A percentile compares a stretch with the other conserved stretches of the same genome.
phyloP scores from a whole-genome alignment of 2,329 filamentous ascomycete genomes.

The Stenocarpella maydis region DNA sequence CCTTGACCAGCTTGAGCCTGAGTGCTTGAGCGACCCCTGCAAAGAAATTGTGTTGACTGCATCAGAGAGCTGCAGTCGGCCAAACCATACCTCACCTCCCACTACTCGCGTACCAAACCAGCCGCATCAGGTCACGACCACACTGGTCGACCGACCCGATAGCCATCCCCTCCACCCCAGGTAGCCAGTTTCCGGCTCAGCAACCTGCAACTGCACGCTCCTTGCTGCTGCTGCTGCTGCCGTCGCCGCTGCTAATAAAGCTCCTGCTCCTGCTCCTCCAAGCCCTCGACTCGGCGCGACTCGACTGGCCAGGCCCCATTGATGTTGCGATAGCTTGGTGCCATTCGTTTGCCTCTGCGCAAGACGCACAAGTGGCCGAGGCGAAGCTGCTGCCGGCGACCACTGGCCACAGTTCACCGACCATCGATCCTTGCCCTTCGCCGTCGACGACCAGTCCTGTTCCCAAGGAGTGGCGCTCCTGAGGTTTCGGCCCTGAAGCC shows the following conservation, averaged over 20 bases:
- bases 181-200: background rate
- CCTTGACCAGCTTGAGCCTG: constrained; percentile 1
- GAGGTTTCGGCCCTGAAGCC: background rate
- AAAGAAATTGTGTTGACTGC: constrained; percentile 37
- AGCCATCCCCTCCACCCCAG: constrained; percentile 23
- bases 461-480: background rate
- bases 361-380: constrained; percentile 25
- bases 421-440: background rate
- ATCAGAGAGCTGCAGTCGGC: constrained; percentile 21
- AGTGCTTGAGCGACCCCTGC: constrained; percentile 31
- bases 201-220: background rate
- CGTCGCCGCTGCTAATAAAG: background rate
- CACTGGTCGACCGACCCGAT: constrained; percentile 10
- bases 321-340: constrained; percentile 43
- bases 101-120: constrained; percentile 2
- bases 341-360: constrained; percentile 31
- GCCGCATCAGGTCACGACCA: constrained; percentile 11
- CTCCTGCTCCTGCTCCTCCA: background rate
- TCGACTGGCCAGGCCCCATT: constrained; percentile 39
- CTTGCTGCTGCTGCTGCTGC: constrained; percentile 1
- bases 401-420: background rate
- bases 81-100: constrained; percentile 4
- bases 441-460: background rate
- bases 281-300: constrained; percentile 30
- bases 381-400: constrained; percentile 19